Base-by-base conservation (phyloP, 331 rosid species). In the Pyrus hybrid region DNA sequence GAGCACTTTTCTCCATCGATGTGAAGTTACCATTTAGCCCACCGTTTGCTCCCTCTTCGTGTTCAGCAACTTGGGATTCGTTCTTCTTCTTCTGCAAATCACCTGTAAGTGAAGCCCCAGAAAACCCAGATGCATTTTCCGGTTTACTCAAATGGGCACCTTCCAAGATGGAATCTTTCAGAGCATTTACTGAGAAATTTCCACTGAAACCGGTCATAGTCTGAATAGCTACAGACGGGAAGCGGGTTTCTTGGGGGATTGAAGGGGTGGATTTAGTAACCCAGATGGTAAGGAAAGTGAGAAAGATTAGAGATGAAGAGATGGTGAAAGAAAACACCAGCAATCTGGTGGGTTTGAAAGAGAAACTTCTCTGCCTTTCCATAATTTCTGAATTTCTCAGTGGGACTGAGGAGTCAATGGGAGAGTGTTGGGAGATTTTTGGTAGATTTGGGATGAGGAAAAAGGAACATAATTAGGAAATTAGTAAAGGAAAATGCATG, bases 321-420 rank as follows among this genome's bases (percentile, higher is more conserved):
- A 94, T 85, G 43, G 88, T 86, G 72, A 90, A 92, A 4, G 92
- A 84, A 62, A 87, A 90, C 0, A 94, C 85, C 75, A 92, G 45
- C 54, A 88, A 84, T 80, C 93, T 87, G 2, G 89, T 86, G 89
- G 96, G 93, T 77, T 90, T 94, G 65, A 94, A 65, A 67, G 90
- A 81, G 82, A 91, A 90, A 81, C 96, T 94, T 83, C 84, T 85
- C 72, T 88, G 97, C 67, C 87, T 89, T 76, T 94, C 97, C 99
- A 93, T 91, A 25, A 76, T 43, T 43, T 43, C 63, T 29, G 77
- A 61, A 29, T 11, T 67, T 61, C 32, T 45, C 29, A 17, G 35
- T 26, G 43, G 73, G 14, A 35, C 64, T 28, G 67, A 20, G 53
- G 6, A 4, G 11, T 18, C 21, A 43, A 4, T 43, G 51, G 60